Evolutionary conservation across 441 rosid genomes (phyloP), one percentile per base, ranked within the genome.

Genomic region (Erodium texanum): DNA sequence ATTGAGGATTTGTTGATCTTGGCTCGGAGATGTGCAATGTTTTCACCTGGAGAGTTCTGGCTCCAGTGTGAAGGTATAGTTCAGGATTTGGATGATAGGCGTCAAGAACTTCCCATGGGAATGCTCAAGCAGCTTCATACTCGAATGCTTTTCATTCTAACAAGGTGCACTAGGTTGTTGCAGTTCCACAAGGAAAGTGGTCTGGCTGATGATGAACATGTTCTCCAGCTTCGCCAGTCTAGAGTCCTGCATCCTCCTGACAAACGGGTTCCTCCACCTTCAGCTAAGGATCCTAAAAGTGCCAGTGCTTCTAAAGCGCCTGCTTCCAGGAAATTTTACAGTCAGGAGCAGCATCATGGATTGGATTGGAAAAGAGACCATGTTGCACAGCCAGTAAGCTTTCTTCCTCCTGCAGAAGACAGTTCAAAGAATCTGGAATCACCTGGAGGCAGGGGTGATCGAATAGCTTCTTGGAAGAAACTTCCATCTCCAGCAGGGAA

Each of bases 171-270:
- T 38, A 85, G 99, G 72, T 76, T 94, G 79, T 83, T 89, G 86
- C 99, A 94, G 80, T 94, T 94, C 70, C 99, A 94, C 81, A 94
- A 94, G 80, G 99, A 94, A 89, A 94, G 96, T 76, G 86, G 93
- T 73, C 81, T 88, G 74, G 89, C 93, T 3, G 97, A 89, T 70
- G 88, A 87, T 76, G 93, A 89, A 74, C 90, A 81, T 68, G 79
- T 77, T 64, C 79, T 88, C 38, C 93, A 86, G 76, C 89, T 89
- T 81, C 93, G 87, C 73, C 89, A 87, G 68, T 88, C 97, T 52
- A 82, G 95, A 74, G 76, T 88, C 69, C 75, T 89, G 80, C 85
- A 85, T 74, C 85, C 92, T 70, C 84, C 82, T 22, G 96, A 91
- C 66, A 89, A 88, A 81, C 81, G 79, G 74, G 76, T 82, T 72